Base-by-base conservation (phyloP, 2,329 filamentous ascomycete genomes). In the Aureobasidium sp. region DNA sequence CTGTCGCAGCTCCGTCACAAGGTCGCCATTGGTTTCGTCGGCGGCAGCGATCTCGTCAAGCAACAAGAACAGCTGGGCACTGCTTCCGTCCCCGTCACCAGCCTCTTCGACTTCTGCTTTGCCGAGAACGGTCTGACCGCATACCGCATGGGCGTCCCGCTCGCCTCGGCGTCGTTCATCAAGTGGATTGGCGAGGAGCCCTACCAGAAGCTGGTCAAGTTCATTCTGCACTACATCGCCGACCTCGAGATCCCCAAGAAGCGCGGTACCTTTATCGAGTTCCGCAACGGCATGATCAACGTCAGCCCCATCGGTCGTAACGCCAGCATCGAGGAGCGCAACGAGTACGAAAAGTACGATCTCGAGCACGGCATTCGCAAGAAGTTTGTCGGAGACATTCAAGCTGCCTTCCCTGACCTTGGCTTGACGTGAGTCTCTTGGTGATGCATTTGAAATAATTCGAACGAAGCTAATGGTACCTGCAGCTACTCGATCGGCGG, bases 81-180 rank as follows among this genome's bases (percentile, higher is more conserved):
- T 4, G 74, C 83, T 29, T 78, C 82, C 63, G 82, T 87, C 68
- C 75, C 80, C 68, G 93, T 97, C 65, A 91, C 87, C 58, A 81
- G 85, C 65, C 86, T 97, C 71, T 99, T 99, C 81, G 94, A 99
- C 81, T 99, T 90, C 80, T 94, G 89, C 84, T 99, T 99, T 80
- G 82, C 91, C 63, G 94, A 99, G 80, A 99, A 99, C 78, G 94
- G 94, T 12, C 85, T 99, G 68, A 95, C 89, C 1, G 94, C 93
- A 47, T 96, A 84, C 82, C 91, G 91, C 72, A 78, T 92, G 71
- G 94, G 93, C 70, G 77, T 87, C 74, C 82, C 84, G 61, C 84
- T 97, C 63, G 81, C 87, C 1, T 86, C 85, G 70, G 88, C 88
- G 77, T 90, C 85, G 78, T 99, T 97, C 84, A 96, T 97, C 79